These are phyloP conservation scores for Botrytis byssoidea DNA, from an alignment of 2,329 filamentous ascomycete species.

Conservation along the genomic window DNA sequence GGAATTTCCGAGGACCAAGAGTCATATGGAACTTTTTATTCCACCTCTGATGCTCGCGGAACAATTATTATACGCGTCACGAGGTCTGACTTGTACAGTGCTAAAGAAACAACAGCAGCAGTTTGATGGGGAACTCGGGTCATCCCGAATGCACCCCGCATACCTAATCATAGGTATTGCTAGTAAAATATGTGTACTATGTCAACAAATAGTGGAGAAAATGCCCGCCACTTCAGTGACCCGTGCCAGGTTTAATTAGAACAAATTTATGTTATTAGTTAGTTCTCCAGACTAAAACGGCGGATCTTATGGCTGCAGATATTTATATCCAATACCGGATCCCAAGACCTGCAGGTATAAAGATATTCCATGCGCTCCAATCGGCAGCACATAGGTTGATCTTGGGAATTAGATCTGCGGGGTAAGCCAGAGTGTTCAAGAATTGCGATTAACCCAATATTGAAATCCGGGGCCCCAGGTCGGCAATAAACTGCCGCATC, in stretches of 20 bases:
- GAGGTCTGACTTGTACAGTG: background rate
- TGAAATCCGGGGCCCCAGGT: background rate
- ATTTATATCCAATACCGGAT: background rate
- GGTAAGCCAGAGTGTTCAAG: background rate
- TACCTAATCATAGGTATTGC: background rate
- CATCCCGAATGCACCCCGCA: background rate
- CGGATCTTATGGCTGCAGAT: background rate
- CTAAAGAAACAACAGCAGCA: background rate
- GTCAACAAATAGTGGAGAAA: background rate
- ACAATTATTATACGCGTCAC: background rate
- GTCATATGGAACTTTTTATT: background rate
- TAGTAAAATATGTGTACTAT: background rate
- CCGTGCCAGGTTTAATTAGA: background rate
- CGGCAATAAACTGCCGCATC: background rate
- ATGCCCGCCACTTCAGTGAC: background rate
- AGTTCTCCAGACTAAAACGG: background rate
- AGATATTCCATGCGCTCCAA: slow-evolving; percentile 7
- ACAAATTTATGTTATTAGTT: background rate
- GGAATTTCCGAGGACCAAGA: background rate
- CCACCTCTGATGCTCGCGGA: slow-evolving; percentile 9
- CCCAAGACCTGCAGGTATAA: background rate
- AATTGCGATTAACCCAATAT: background rate
- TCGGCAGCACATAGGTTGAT: background rate
- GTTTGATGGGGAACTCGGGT: background rate
- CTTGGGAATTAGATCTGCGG: background rate